Conservation (phyloP, 495 filamentous ascomycete species). For the Sporormia fimetaria region DNA sequence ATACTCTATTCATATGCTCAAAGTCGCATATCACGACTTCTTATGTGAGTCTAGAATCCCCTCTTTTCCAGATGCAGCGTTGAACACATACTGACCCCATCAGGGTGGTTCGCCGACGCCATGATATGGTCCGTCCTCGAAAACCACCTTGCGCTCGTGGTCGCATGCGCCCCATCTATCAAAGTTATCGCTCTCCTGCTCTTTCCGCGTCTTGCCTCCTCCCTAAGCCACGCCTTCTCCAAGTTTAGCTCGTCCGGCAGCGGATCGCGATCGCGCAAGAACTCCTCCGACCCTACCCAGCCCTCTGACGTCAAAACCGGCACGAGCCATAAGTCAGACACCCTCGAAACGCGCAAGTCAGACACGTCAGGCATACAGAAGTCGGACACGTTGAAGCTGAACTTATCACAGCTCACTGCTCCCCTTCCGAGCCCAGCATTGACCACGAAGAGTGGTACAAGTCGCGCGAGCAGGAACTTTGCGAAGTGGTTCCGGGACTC, state of each 20-base stretch:
- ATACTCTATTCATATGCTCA: conserved; percentile 4
- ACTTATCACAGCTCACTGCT: conserved; percentile 1
- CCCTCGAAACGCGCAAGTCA: no score
- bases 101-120: conserved; percentile 15
- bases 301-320: conserved; percentile 7
- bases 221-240: conserved; percentile 4
- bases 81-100: not conserved
- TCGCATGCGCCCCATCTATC: conserved; percentile 16
- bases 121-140: conserved; percentile 23
- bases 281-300: not conserved
- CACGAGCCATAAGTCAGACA: no score
- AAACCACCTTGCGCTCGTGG: conserved; percentile 21
- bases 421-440: conserved; percentile 10
- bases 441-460: not conserved
- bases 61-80: not conserved
- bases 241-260: conserved; percentile 6
- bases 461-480: conserved; percentile 4
- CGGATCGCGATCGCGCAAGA: conserved; percentile 8
- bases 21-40: conserved; percentile 3
- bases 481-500: conserved; percentile 11
- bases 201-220: conserved; percentile 17
- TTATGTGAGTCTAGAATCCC: conserved; percentile 7
- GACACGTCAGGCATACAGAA: not conserved
- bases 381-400: not conserved
- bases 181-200: conserved; percentile 20